Base-by-base conservation (phyloP, 139 green algal species). In the Limnomonas spitsbergensis region DNA sequence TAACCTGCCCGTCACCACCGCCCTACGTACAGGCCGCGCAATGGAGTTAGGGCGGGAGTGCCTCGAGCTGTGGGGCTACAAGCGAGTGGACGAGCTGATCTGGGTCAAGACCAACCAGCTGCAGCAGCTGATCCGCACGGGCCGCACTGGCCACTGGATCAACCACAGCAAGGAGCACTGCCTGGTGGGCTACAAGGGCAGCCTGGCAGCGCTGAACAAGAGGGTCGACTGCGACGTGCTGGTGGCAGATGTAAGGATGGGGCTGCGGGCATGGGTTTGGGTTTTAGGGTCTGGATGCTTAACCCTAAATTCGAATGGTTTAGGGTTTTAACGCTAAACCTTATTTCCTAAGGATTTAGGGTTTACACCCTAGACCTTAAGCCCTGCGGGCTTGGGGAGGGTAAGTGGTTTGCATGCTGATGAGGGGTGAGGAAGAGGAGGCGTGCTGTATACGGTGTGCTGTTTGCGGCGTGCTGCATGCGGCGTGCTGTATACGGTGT, bases 121-220 rank as follows among this genome's bases (percentile, higher is more conserved):
- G 80, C 89, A 95, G 82, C 86, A 91, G 40, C 81, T 94, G 52
- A 94, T 92, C 74, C 83, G 91, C 68, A 95, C 92, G 2, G 86
- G 86, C 36, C 74, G 86, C 56, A 90, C 86, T 0, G 92, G 92
- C 47, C 92, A 97, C 83, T 96, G 89, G 90, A 87, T 97, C 4
- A 97, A 97, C 81, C 92, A 97, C 86, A 87, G 72, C 85, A 97
- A 97, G 86, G 92, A 95, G 87, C 92, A 97, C 82, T 97, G 91
- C 83, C 86, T 97, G 61, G 88, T 97, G 40, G 92, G 92, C 24
- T 84, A 92, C 66, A 97, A 97, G 82, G 92, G 92, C 66, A 95
- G 90, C 52, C 86, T 87, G 38, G 47, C 47, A 14, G 80, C 87
- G 68, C 76, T 95, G 40, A 90, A 88, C 78, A 86, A 78, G 83